Evolutionary conservation across 164 flowering plant species (phyloP), one percentile per base, ranked within the genome.

Genomic region (Vitis rupestris): DNA sequence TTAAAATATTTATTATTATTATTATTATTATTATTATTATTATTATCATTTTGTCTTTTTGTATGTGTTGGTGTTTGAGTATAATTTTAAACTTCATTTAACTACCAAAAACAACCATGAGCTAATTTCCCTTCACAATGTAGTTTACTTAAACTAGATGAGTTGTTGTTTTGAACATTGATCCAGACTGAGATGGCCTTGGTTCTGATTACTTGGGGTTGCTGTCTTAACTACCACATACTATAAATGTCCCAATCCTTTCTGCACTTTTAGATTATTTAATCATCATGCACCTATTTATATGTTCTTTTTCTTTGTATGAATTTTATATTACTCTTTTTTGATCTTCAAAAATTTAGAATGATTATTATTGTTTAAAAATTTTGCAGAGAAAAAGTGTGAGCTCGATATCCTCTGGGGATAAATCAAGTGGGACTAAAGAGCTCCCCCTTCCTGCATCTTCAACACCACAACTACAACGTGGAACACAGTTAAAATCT

Each of bases 321-420:
- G 56, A 13, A 13, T 53, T 53, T 10, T 14, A 53, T 14, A 13
- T 15, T 13, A 53, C 4, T 5, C n/a, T 53, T n/a, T 53, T 12
- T 53, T 1, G 6, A 13, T 53, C n/a, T 53, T 12, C 44, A 37
- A 37, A 23, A 37, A 37, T 37, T 37, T 37, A 37, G 44, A 37
- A 37, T 37, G 44, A 37, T 16, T 19, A n/a, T 16, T 16, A 5
- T 56, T 56, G 37, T 48, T 47, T n/a, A 29, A 37, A 4, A 31
- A 62, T 44, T 44, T 62, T 62, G 29, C 65, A 62, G 82, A 72
- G 59, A 51, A 70, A 76, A 37, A 70, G 59, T 69, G 53, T 4
- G 37, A 65, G 55, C 27, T 56, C 66, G 59, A 10, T 29, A 60
- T n/a, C 67, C 16, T 67, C 68, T 13, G 31, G n/a, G 30, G 74